A percentile compares a stretch with the other conserved stretches of the same genome.
phyloP scores from a whole-genome alignment of 1,284 basidiomycete species.

The Malassezia sp. region DNA sequence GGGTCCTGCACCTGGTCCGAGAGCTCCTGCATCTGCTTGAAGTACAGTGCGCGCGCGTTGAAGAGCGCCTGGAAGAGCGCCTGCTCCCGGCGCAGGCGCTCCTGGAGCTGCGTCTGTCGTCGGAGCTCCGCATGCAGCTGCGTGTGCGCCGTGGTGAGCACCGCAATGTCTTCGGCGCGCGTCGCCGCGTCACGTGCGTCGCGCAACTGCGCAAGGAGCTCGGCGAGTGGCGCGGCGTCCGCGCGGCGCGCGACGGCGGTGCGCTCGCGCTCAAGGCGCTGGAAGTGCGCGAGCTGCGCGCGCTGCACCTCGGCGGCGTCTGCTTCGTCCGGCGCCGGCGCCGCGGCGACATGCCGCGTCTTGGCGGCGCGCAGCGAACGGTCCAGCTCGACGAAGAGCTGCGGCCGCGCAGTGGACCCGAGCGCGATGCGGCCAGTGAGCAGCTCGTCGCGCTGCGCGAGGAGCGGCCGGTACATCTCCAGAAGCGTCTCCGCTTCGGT shows the following conservation, averaged over 20 bases:
- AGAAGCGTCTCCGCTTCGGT: slow-evolving; percentile 38
- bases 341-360: slow-evolving; percentile 13
- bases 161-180: slow-evolving; percentile 17
- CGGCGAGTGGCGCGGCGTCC: slow-evolving; percentile 11
- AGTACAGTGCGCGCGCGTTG: slow-evolving; percentile 34
- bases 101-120: slow-evolving; percentile 23
- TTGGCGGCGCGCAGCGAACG: slow-evolving; percentile 15
- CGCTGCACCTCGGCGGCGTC: slow-evolving; percentile 21
- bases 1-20: slow-evolving; percentile 38
- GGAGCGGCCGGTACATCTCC: slow-evolving; percentile 38
- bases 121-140: slow-evolving; percentile 18
- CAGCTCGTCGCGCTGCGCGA: slow-evolving; percentile 35
- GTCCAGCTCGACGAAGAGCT: slow-evolving; percentile 29
- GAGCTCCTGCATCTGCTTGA: slow-evolving; percentile 38
- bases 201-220: slow-evolving; percentile 18
- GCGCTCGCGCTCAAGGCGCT: slow-evolving; percentile 26
- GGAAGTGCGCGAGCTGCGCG: slow-evolving; percentile 32
- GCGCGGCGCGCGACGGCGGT: slow-evolving; percentile 14
- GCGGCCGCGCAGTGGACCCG: slow-evolving; percentile 28
- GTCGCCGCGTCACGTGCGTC: slow-evolving; percentile 15
- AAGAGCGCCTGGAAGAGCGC: slow-evolving; percentile 20
- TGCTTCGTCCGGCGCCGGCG: slow-evolving; percentile 16
- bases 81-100: slow-evolving; percentile 22
- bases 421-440: slow-evolving; percentile 28
- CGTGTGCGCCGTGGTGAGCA: slow-evolving; percentile 15